Base-by-base conservation (phyloP, 495 filamentous ascomycete species). In the Collariella sp. region DNA sequence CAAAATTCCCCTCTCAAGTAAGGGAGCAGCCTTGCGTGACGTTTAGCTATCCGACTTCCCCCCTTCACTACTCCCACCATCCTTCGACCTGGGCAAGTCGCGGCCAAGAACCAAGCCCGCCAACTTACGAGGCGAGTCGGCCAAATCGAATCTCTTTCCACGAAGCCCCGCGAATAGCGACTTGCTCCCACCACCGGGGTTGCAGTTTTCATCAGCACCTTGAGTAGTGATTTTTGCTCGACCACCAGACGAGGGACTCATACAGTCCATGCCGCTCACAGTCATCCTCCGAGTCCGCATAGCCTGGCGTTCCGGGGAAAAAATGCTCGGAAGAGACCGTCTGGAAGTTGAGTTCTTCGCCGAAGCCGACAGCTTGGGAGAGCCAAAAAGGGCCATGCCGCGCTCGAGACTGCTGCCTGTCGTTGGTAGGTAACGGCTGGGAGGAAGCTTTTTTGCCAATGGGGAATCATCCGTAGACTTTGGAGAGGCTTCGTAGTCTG, bases 221-320 rank as follows among this genome's bases (percentile, higher is more conserved):
- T 50, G 49, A 22, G 26, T 10, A 1, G 52, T 46, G 18, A 42
- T 56, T 35, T 41, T 15, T n/a, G 40, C 54, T 2, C 50, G 49
- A 16, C 51, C 33, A 16, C 51, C 33, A 13, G 69, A 67, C 13
- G 69, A 70, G 1, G 69, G 72, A 18, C 66, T 68, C 56, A 73
- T 63, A 71, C 70, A 75, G 47, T 73, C 68, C 10, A 67, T 50
- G 47, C 74, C 72, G 2, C 56, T 68, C 10, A 72, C 45, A 9
- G 53, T 57, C 7, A 70, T 36, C 3, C 47, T 52, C 39, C 39
- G 53, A 15, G 55, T 34, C 19, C 42, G 55, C 33, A 47, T 20
- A 12, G 51, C 23, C 15, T 57, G 40, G 15, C 34, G 48, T 33
- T 62, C 50, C 7, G 52, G 45, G 5, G 38, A 12, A 24, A 24